Evolutionary conservation across 257 asterid genomes (phyloP), one percentile per base, ranked within the genome.

Genomic region (Catharanthus roseus): DNA sequence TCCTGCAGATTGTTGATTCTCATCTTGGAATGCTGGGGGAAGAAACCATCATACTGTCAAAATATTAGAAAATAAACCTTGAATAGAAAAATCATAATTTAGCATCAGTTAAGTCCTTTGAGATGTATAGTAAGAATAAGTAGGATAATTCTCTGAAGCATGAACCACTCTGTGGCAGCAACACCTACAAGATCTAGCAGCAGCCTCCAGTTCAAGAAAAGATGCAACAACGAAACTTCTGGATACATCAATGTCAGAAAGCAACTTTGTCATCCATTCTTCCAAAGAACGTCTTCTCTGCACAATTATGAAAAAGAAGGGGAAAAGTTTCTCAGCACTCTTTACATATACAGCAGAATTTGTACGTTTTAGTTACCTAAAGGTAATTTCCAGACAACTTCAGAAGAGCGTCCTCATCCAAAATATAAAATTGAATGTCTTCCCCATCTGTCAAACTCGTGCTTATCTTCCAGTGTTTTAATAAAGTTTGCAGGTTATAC

Each of bases 191-290:
- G 96, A 85, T 82, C 99, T 85, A 75, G 97, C 96, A 81, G 97
- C 92, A 74, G 97, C 96, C 88, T 95, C 99, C 81, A 95, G 88
- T 78, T 95, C 99, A 66, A 95, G 93, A 80, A 91, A 95, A 70
- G 99, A 88, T 18, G 99, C 99, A 39, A 88, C 95, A 49, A 73
- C 85, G 26, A 84, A 79, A 83, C 92, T 88, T 86, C 97, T 87
- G 67, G 99, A 89, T 57, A 89, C 56, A 71, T 91, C 97, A 79
- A 91, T 88, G 79, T 91, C 97, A 63, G 96, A 95, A 58, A 95
- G 87, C 85, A 90, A 78, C 77, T 84, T 91, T 74, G 90, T 39
- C 89, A 92, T 85, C 99, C 99, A 95, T 77, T 86, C 97, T 83
- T 88, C 99, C 87, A 95, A 85, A 72, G 92, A 85, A 74, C 80